A percentile compares a stretch with the other conserved stretches of the same genome.
These are phyloP conservation scores for Populus pruinosa DNA, from an alignment of 345 rosid species.

Conservation along the genomic window DNA sequence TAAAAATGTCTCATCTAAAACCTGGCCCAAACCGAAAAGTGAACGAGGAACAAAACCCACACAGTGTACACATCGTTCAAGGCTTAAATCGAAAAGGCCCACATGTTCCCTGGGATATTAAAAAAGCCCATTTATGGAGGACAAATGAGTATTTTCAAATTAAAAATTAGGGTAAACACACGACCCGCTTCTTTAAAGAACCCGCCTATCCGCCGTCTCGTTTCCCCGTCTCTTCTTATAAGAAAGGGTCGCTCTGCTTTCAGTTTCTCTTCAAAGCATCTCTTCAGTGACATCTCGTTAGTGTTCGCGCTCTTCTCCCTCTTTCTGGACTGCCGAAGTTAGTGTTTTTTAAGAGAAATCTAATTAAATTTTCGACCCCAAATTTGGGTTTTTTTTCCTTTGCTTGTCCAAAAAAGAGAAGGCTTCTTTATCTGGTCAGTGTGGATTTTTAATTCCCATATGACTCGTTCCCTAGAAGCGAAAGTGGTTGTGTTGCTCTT, in stretches of 20 bases:
- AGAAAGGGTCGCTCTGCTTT: neutral
- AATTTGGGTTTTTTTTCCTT: neutral
- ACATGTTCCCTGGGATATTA: neutral
- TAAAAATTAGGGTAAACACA: neutral
- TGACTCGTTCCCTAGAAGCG: conserved; percentile 95
- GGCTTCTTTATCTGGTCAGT: conserved; percentile 89
- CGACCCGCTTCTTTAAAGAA: conserved; percentile 1
- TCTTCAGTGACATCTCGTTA: neutral
- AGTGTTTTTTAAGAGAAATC: no score
- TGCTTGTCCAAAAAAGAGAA: neutral
- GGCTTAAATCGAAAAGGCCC: no score
- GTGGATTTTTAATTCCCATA: conserved; percentile 65
- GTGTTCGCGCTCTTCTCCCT: neutral
- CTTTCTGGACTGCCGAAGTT: neutral
- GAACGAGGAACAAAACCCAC: no score
- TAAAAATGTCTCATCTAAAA: neutral
- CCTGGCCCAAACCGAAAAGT: no score
- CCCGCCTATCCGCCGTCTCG: conserved; percentile 11
- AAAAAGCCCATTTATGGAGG: neutral
- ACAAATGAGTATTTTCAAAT: neutral
- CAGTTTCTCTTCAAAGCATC: neutral
- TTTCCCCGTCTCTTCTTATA: neutral
- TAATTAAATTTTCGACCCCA: neutral
- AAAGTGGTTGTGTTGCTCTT: conserved; percentile 52
- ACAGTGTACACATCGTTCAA: no score